Evolutionary conservation across 371 early-diverging fungal genomes (phyloP).

Genomic region (Funneliformis caledonium): DNA sequence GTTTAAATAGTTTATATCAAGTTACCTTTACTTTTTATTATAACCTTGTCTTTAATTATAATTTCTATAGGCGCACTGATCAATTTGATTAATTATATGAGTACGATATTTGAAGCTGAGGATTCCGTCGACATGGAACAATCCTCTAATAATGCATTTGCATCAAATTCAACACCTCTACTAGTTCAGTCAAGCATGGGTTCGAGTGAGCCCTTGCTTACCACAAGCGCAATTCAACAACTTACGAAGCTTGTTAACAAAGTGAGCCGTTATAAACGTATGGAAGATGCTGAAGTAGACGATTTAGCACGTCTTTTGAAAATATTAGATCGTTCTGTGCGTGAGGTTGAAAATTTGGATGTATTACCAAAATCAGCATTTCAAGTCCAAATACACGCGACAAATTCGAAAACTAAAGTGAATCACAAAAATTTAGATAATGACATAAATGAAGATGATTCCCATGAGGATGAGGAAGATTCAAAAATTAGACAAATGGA

Average conservation of each 20-base stretch:
- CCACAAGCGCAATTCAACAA: slow-evolving; percentile 6
- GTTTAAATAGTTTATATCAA: background rate
- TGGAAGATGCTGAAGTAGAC: slow-evolving; percentile 38
- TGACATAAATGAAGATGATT: background rate
- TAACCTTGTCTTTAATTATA: background rate
- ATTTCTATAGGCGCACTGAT: slow-evolving; percentile 3
- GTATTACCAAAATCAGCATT: slow-evolving; percentile 7
- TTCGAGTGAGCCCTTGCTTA: slow-evolving; percentile 31
- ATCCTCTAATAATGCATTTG: background rate
- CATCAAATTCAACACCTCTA: background rate
- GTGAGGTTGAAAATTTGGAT: slow-evolving; percentile 31
- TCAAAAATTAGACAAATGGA: slow-evolving; percentile 14
- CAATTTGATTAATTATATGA: slow-evolving; percentile 29
- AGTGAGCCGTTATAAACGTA: slow-evolving; percentile 25
- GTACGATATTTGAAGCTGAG: slow-evolving; percentile 38
- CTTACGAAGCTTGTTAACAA: slow-evolving; percentile 30
- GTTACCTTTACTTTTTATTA: background rate
- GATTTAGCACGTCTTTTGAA: slow-evolving; percentile 31
- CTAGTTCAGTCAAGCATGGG: slow-evolving; percentile 14
- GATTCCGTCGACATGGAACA: slow-evolving; percentile 6
- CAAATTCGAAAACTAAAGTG: background rate
- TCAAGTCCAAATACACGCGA: background rate
- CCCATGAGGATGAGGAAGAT: slow-evolving; percentile 12
- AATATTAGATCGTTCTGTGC: slow-evolving; percentile 35
- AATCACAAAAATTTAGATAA: background rate